These are phyloP conservation scores for Collariella sp. DNA, from an alignment of 495 filamentous ascomycete genomes.

Conservation along the genomic window DNA sequence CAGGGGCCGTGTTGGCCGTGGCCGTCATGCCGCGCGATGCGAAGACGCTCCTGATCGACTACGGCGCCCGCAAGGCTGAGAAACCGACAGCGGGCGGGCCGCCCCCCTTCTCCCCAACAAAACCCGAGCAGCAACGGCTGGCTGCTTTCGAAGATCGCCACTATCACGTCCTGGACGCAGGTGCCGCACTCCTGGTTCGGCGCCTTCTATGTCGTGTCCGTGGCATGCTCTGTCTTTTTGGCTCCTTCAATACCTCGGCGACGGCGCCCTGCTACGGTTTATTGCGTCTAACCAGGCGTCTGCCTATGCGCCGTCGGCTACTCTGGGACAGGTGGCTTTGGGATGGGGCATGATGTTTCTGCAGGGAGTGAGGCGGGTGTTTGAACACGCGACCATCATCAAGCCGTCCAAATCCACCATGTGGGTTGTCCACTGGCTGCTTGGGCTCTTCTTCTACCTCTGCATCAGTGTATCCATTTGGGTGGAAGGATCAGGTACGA, in stretches of 20 bases:
- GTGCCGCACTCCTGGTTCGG: slow-evolving; percentile 85
- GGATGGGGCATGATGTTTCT: slow-evolving; percentile 62
- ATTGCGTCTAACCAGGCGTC: slow-evolving; percentile 32
- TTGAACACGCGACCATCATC: slow-evolving; percentile 57
- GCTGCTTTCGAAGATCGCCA: slow-evolving; percentile 23
- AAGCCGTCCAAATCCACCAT: slow-evolving; percentile 61
- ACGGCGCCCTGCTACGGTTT: slow-evolving; percentile 43
- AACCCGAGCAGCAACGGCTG: not conserved
- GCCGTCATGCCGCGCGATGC: slow-evolving; percentile 33
- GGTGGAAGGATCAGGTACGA: slow-evolving; percentile 74
- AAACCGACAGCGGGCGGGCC: not conserved
- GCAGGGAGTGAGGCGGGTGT: slow-evolving; percentile 66
- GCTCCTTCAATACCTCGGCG: slow-evolving; percentile 53
- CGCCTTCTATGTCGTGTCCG: slow-evolving; percentile 73
- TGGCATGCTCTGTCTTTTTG: slow-evolving; percentile 69
- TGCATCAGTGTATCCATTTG: slow-evolving; percentile 64
- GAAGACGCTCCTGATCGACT: slow-evolving; percentile 36
- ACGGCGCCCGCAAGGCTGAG: slow-evolving; percentile 37
- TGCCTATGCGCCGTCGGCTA: slow-evolving; percentile 40
- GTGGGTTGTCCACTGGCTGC: slow-evolving; percentile 73
- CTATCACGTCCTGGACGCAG: slow-evolving; percentile 32
- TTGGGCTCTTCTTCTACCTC: slow-evolving; percentile 73
- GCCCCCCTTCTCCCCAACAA: not conserved
- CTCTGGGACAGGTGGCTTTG: slow-evolving; percentile 55
- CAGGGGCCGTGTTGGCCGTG: slow-evolving; percentile 29